Evolutionary conservation across 257 asterid genomes (phyloP), one percentile per base, ranked within the genome.

Genomic region (Solanum piurae): DNA sequence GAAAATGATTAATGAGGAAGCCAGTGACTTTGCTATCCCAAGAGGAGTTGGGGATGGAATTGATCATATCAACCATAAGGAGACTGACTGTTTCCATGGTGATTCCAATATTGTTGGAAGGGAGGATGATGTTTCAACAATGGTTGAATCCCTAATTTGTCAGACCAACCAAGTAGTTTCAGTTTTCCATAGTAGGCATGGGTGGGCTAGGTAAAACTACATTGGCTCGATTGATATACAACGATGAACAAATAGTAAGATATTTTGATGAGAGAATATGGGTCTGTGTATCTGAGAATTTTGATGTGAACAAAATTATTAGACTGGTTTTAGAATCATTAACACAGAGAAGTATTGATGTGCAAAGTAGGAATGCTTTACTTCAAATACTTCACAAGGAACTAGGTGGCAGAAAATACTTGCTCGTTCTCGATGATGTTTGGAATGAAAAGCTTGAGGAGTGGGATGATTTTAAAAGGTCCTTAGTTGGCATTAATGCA

Each of bases 131-230:
- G 83, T 85, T 29, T 80, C 88, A 4, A 31, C 16, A 25, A 34
- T 86, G 31, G 46, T 82, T 62, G 44, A 86, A 25, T 62, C 34
- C 74, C 9, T 88, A n/a, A 29, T 84, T 18, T 34, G 16, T 1
- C 68, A 84, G 16, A 1, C 8, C 13, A 37, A 58, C 1, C 71
- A 86, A 42, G 86, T 68, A 5, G 6, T 88, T 25, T 33, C 86
- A 3, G 82, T 91, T 13, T 10, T 87, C 76, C 1, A 52, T 91
- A 49, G 60, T 89, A 88, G 60, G 60, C 60, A 49, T 49, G 60
- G 60, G 60, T 49, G 60, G 60, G 9, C 62, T 87, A 2, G 92
- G 91, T 5, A 87, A 89, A 64, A 89, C 92, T 3, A 87, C 92
- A 3, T 8, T 87, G n/a, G 90, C 89, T 66, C 86, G 88, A 4